Conservation (phyloP, 768 basidiomycete species). For the Lactarius trivialis region DNA sequence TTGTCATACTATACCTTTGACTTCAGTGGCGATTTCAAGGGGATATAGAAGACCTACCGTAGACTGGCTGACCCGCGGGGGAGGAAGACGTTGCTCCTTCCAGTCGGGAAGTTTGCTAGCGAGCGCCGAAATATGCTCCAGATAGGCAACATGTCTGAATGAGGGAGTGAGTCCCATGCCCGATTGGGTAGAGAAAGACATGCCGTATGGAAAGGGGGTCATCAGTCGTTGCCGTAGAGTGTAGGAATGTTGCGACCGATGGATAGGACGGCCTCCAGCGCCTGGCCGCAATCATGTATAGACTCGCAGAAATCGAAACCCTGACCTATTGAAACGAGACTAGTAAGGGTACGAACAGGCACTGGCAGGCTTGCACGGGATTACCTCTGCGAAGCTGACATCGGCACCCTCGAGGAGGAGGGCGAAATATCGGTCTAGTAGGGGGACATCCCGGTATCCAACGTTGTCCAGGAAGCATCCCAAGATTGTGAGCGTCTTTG, state of each 20-base stretch:
- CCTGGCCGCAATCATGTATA: conserved; percentile 19
- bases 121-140: conserved; percentile 50
- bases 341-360: neutral
- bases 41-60: conserved; percentile 37
- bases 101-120: conserved; percentile 54
- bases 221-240: conserved; percentile 4
- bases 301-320: conserved; percentile 12
- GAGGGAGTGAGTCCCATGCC: conserved; percentile 3
- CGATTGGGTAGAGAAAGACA: neutral
- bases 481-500: conserved; percentile 63
- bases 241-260: conserved; percentile 17
- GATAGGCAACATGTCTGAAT: conserved; percentile 48
- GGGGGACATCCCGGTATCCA: conserved; percentile 57
- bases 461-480: conserved; percentile 60
- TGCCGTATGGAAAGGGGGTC: conserved; percentile 22
- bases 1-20: conserved; percentile 63
- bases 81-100: conserved; percentile 73
- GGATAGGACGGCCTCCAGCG: conserved; percentile 20
- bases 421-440: conserved; percentile 62
- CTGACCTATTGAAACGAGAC: conserved; percentile 2
- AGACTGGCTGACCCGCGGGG: conserved; percentile 81
- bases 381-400: conserved; percentile 81
- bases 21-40: conserved; percentile 7
- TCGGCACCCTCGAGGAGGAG: conserved; percentile 69
- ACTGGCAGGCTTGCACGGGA: conserved; percentile 5